Conservation (phyloP, 1,284 basidiomycete genomes). For the Tilletia indica region DNA sequence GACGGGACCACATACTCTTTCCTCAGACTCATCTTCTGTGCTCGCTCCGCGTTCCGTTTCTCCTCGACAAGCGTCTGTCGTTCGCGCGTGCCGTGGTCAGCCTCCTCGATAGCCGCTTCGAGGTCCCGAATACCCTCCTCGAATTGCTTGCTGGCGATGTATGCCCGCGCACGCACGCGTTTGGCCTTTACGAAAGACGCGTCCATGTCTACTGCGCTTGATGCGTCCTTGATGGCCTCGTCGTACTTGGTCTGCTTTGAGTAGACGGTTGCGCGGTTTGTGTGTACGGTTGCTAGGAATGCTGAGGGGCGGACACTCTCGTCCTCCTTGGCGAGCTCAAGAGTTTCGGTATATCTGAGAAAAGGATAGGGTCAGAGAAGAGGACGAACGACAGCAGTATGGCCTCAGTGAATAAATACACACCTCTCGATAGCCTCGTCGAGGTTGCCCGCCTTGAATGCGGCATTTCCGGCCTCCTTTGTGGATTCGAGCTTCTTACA, state of each 20-base stretch:
- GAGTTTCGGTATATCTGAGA: slow-evolving; percentile 37
- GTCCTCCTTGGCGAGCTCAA: slow-evolving; percentile 39
- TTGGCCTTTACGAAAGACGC: slow-evolving; percentile 77
- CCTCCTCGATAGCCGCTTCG: slow-evolving; percentile 7
- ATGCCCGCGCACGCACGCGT: slow-evolving; percentile 76
- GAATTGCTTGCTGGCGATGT: slow-evolving; percentile 72
- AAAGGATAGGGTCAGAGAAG: background rate
- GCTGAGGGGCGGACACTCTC: slow-evolving; percentile 20
- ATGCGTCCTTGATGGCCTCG: slow-evolving; percentile 71
- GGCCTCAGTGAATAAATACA: background rate
- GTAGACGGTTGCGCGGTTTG: slow-evolving; percentile 78
- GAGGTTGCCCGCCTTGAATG: slow-evolving; percentile 69
- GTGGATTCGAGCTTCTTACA: slow-evolving; percentile 74
- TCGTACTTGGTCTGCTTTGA: slow-evolving; percentile 68
- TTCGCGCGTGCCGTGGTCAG: slow-evolving; percentile 1
- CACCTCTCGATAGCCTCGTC: slow-evolving; percentile 66
- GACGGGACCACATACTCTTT: background rate
- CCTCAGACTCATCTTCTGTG: slow-evolving; percentile 6
- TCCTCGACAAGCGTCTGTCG: slow-evolving; percentile 6
- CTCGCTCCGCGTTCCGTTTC: slow-evolving; percentile 2
- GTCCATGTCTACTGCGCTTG: slow-evolving; percentile 67
- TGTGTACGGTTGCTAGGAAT: slow-evolving; percentile 68
- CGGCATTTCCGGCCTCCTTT: slow-evolving; percentile 78
- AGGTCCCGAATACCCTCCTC: slow-evolving; percentile 64
- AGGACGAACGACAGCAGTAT: background rate